Percentiles rank a stretch among this genome's conserved stretches.
phyloP scores from a whole-genome alignment of 2,329 filamentous ascomycete species.

The Talaromyces piceae region DNA sequence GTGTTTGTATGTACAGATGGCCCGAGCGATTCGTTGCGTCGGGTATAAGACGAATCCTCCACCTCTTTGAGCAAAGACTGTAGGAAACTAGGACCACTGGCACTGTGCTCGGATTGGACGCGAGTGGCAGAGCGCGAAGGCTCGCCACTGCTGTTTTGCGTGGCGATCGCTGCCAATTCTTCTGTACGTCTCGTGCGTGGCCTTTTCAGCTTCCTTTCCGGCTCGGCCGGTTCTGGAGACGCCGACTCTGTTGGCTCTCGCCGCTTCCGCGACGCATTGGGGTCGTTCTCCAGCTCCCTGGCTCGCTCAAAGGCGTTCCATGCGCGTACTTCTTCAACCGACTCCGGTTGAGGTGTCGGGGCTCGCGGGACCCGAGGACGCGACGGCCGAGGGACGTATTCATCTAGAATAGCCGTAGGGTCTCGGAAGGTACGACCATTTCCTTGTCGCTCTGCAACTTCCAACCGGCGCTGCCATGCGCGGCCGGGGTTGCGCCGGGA shows the following conservation, averaged over 20 bases:
- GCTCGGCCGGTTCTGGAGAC: slow-evolving; percentile 59
- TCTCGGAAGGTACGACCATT: slow-evolving; percentile 65
- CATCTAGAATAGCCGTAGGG: slow-evolving; percentile 55
- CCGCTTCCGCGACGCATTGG: slow-evolving; percentile 39
- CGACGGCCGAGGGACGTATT: slow-evolving; percentile 36
- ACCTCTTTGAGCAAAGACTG: slow-evolving; percentile 84
- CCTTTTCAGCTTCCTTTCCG: slow-evolving; percentile 77
- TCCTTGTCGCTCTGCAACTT: slow-evolving; percentile 72
- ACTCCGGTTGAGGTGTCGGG: slow-evolving; percentile 55
- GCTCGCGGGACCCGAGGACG: slow-evolving; percentile 32
- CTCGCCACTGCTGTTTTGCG: slow-evolving; percentile 34
- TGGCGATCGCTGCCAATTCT: slow-evolving; percentile 41
- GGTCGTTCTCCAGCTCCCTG: slow-evolving; percentile 56
- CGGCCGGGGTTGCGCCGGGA: slow-evolving; percentile 48
- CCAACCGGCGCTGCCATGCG: slow-evolving; percentile 76
- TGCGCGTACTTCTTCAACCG: slow-evolving; percentile 70
- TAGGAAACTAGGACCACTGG: slow-evolving; percentile 67
- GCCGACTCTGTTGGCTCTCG: slow-evolving; percentile 66
- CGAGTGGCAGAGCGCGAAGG: slow-evolving; percentile 30
- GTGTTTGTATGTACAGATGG: slow-evolving; percentile 29
- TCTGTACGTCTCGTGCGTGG: slow-evolving; percentile 68
- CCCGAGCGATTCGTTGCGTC: slow-evolving; percentile 22
- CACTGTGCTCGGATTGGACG: slow-evolving; percentile 26
- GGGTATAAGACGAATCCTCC: slow-evolving; percentile 46
- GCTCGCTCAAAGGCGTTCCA: slow-evolving; percentile 90